Evolutionary conservation across 106 monocot genomes (phyloP), one percentile per base, ranked within the genome.

Genomic region (Allium sativum): DNA sequence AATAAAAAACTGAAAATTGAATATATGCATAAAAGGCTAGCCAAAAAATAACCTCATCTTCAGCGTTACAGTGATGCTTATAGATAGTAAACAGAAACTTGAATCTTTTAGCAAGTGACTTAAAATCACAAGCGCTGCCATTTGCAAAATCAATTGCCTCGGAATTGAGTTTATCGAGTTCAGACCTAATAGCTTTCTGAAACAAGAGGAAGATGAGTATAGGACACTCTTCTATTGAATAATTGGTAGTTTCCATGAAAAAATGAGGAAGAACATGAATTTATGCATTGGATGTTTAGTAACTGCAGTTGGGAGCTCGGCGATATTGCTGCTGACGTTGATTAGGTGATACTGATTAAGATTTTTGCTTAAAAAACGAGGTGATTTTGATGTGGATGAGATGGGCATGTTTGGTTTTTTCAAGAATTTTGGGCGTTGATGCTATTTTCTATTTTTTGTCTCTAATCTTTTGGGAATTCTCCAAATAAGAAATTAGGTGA

Each of bases 11-110:
- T 31, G 31, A 5, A 31, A 31, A 31, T 31, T 31, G 31, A 31
- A 31, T 31, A 31, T 31, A 31, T 31, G 31, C 5, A 19, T n/a
- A 18, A 44, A 61, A 59, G 22, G 19, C 44, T 40, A 1, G 12
- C 74, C 18, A 12, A 50, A 11, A 55, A 11, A 21, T 2, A 79
- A 93, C 93, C 88, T 82, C 85, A 65, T 93, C 93, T 75, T 93
- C 93, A 9, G 93, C 93, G 68, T 85, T 78, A 73, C 85, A 88
- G 59, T 93, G 93, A 73, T 88, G 85, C 85, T 82, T 85, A 65
- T 93, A 93, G 45, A 93, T 80, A 40, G 70, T 71, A 58, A 80
- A 79, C 40, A 88, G 61, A 74, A 93, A 93, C 48, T 73, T 66
- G 70, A 73, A 93, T 12, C 85, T 76, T 18, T 72, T 74, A 6